Percentiles rank a stretch among this genome's conserved stretches.
phyloP scores from a whole-genome alignment of 768 basidiomycete species.

The Guyanaporus albipodus region DNA sequence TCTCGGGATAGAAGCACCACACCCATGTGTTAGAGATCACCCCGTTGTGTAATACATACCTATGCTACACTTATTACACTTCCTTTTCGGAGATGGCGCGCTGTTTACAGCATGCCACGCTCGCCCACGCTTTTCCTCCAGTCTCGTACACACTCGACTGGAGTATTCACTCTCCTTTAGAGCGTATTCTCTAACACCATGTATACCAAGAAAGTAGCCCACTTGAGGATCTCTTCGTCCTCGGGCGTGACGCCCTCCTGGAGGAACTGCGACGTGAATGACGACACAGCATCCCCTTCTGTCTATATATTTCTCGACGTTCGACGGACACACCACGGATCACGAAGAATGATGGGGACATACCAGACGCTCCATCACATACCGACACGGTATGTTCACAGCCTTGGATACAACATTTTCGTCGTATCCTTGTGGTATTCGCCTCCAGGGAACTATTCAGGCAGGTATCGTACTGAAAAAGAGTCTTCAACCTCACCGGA shows the following conservation, averaged over 20 bases:
- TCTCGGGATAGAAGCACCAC: too few relatives aligned
- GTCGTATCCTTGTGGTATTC: slow-evolving; percentile 9
- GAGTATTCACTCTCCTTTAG: too few relatives aligned
- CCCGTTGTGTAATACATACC: too few relatives aligned
- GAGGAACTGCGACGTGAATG: slow-evolving; percentile 7
- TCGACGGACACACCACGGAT: not conserved
- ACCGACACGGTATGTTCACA: not conserved
- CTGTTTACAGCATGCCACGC: too few relatives aligned
- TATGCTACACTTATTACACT: too few relatives aligned
- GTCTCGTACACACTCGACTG: too few relatives aligned
- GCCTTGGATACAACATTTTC: too few relatives aligned
- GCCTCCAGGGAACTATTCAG: slow-evolving; percentile 18
- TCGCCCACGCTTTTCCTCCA: too few relatives aligned
- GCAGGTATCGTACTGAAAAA: slow-evolving; percentile 12
- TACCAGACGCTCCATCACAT: slow-evolving; percentile 2
- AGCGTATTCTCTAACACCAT: too few relatives aligned
- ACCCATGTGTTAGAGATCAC: too few relatives aligned
- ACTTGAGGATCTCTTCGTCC: slow-evolving; percentile 13
- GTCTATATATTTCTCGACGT: not conserved
- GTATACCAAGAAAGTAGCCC: slow-evolving; percentile 10
- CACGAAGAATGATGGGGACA: not conserved
- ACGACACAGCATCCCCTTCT: slow-evolving; percentile 4
- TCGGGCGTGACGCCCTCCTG: not conserved
- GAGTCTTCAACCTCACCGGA: not conserved
- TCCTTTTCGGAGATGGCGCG: too few relatives aligned